These are phyloP conservation scores for Nepenthes gracilis DNA, from an alignment of 148 eudicot species.

Conservation along the genomic window DNA sequence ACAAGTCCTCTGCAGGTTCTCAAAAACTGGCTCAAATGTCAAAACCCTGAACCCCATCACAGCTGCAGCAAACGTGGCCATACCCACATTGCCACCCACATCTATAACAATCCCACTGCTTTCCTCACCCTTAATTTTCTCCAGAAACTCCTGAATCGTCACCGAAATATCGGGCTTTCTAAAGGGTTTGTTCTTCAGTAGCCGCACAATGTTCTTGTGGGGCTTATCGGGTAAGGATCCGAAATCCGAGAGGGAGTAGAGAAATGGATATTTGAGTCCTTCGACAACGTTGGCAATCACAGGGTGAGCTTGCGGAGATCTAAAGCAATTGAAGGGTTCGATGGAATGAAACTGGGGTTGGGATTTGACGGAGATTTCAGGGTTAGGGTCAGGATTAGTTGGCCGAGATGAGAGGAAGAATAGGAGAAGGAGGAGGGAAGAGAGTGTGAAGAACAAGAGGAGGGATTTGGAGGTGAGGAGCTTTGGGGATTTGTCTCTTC, in stretches of 20 bases:
- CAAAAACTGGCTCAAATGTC: slow-evolving; percentile 88
- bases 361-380: slow-evolving; percentile 15
- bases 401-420: slow-evolving; percentile 30
- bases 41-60: slow-evolving; percentile 84
- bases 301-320: slow-evolving; percentile 71
- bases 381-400: slow-evolving; percentile 19
- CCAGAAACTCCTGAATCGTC: slow-evolving; percentile 64
- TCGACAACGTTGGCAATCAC: slow-evolving; percentile 71
- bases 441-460: neutral
- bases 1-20: slow-evolving; percentile 95
- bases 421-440: slow-evolving; percentile 34
- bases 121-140: slow-evolving; percentile 28
- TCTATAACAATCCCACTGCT: slow-evolving; percentile 60
- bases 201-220: slow-evolving; percentile 70
- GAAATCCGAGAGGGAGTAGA: slow-evolving; percentile 67
- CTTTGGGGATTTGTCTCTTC: slow-evolving; percentile 47
- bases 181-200: slow-evolving; percentile 66
- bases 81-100: slow-evolving; percentile 98
- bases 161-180: slow-evolving; percentile 69
- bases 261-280: slow-evolving; percentile 63
- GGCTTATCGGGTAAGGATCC: slow-evolving; percentile 81
- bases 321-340: slow-evolving; percentile 61
- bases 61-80: slow-evolving; percentile 92
- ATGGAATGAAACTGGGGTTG: slow-evolving; percentile 5
- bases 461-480: slow-evolving; percentile 28